Conservation (phyloP, 805 yeast species). For the Sugiyamaella boreocaroliniensis region DNA sequence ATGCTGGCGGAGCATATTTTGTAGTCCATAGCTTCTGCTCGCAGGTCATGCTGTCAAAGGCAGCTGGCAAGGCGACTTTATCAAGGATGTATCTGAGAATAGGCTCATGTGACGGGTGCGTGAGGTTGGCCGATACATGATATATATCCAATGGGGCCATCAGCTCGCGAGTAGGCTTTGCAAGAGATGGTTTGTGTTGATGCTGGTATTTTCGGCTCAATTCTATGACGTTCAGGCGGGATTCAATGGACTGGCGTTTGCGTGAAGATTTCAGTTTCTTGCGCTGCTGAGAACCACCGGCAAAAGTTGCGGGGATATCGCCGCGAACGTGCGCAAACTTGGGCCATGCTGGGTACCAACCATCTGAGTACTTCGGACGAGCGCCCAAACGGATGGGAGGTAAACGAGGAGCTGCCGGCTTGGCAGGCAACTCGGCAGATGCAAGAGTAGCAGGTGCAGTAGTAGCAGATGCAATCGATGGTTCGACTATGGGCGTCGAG, state of each 20-base stretch:
- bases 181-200: neutral
- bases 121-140: neutral
- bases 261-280: neutral
- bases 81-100: constrained; percentile 8
- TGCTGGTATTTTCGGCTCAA: neutral
- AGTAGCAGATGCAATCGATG: neutral
- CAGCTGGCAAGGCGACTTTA: constrained; percentile 1
- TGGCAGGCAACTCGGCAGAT: neutral
- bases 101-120: neutral
- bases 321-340: constrained; percentile 4
- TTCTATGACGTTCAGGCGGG: constrained; percentile 2
- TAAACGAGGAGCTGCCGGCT: neutral
- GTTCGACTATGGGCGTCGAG: neutral
- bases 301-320: neutral
- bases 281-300: neutral
- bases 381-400: neutral
- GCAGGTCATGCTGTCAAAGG: constrained; percentile 16
- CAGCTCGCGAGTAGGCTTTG: constrained; percentile 5
- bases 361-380: neutral
- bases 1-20: constrained; percentile 14
- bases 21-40: constrained; percentile 14
- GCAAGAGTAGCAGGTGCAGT: neutral
- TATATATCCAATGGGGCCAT: neutral
- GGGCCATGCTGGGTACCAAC: constrained; percentile 7
- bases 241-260: neutral